phyloP scores from a whole-genome alignment of 805 yeast species.

The Cyberlindnera japonica region DNA sequence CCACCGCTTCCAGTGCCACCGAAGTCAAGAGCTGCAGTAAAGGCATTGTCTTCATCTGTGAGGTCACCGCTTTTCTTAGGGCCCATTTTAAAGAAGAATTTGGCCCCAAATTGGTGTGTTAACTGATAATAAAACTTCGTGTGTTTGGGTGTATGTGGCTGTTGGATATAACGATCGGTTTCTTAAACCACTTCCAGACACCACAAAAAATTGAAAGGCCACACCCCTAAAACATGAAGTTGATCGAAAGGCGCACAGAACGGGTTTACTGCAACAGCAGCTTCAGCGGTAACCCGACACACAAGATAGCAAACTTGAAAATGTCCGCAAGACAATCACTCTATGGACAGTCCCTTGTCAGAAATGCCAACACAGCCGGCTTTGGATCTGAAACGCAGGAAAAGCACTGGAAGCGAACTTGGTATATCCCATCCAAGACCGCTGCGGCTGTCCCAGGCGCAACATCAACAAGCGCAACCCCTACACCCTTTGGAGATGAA shows the following conservation, averaged over 20 bases:
- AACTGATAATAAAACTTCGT: too few species aligned
- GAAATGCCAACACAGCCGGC: slow-evolving; percentile 24
- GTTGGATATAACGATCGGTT: too few species aligned
- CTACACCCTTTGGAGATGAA: slow-evolving; percentile 29
- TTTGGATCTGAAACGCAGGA: slow-evolving; percentile 17
- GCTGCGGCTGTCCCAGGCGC: slow-evolving; percentile 4
- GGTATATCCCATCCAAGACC: slow-evolving; percentile 24
- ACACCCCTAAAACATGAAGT: too few species aligned
- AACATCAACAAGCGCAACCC: slow-evolving; percentile 14
- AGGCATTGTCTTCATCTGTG: slow-evolving; percentile 38
- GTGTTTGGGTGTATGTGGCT: too few species aligned
- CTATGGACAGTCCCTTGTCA: slow-evolving; percentile 27
- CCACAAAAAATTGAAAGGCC: too few species aligned
- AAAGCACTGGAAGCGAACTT: slow-evolving; percentile 29
- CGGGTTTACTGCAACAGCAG: too few species aligned
- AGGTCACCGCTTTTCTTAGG: slow-evolving; percentile 19
- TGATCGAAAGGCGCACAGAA: too few species aligned
- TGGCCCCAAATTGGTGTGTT: too few species aligned
- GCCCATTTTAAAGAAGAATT: neutral
- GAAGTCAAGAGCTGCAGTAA: slow-evolving; percentile 35
- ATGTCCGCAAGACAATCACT: slow-evolving; percentile 26
- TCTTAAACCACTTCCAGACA: too few species aligned
- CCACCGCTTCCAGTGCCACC: slow-evolving; percentile 27
- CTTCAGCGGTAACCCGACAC: too few species aligned
- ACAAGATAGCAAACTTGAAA: too few species aligned